Evolutionary conservation across 2,329 filamentous ascomycete genomes (phyloP).

Genomic region (Neoascochyta sp.): DNA sequence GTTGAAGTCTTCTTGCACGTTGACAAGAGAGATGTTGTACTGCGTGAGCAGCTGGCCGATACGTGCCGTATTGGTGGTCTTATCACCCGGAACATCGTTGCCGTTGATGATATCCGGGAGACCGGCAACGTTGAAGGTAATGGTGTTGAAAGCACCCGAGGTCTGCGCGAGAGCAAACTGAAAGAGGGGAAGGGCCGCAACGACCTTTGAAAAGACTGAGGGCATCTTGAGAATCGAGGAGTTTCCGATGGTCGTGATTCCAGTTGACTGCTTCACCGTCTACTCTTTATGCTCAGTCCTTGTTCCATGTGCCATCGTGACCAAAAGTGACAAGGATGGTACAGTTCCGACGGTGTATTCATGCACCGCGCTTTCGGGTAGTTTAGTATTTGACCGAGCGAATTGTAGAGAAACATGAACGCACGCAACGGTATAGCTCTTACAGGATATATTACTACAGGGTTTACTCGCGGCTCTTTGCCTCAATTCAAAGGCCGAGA

Average conservation of each 20-base stretch:
- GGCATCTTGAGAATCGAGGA: constrained; percentile 17
- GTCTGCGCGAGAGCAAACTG: constrained; percentile 17
- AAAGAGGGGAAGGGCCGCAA: constrained; percentile 8
- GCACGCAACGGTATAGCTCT: no score
- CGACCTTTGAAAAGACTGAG: constrained; percentile 4
- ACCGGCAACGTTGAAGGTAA: constrained; percentile 60
- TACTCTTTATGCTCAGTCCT: background rate
- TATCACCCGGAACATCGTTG: constrained; percentile 62
- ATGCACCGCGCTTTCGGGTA: background rate
- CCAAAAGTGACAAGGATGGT: background rate
- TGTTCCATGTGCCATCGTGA: constrained; percentile 1
- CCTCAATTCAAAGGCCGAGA: no score
- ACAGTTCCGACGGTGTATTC: constrained; percentile 1
- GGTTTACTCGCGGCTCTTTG: constrained; percentile 12
- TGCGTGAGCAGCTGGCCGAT: constrained; percentile 57
- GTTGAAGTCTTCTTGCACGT: constrained; percentile 68
- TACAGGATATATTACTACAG: constrained; percentile 10
- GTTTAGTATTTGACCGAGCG: constrained; percentile 2
- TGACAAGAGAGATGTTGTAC: constrained; percentile 59
- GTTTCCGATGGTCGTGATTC: background rate
- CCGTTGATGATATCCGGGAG: constrained; percentile 55
- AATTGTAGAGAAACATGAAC: constrained; percentile 4
- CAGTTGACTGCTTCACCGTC: background rate
- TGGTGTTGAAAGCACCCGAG: constrained; percentile 48
- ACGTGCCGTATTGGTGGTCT: constrained; percentile 53